A percentile compares a stretch with the other conserved stretches of the same genome.
phyloP scores from a whole-genome alignment of 805 yeast species.

The Wickerhamomyces bisporus region DNA sequence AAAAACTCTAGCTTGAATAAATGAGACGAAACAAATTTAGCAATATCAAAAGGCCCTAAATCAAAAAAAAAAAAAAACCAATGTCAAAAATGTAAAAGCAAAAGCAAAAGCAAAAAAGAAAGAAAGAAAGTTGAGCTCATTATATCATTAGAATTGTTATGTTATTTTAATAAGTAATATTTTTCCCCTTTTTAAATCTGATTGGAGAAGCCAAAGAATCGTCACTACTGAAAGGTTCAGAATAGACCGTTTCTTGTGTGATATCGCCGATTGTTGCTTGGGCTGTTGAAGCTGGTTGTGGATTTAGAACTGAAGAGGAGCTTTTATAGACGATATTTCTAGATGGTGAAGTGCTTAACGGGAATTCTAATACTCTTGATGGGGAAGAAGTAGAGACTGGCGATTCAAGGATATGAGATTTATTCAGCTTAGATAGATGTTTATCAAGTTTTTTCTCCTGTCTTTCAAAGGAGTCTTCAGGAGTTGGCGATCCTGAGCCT shows the following conservation, averaged over 20 bases:
- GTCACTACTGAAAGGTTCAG: constrained; percentile 13
- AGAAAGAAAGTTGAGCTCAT: no score
- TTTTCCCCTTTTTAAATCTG: background rate
- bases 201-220: constrained; percentile 6
- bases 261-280: constrained; percentile 17
- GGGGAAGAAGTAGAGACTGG: background rate
- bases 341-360: constrained; percentile 8
- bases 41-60: no score
- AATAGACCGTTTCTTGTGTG: constrained; percentile 21
- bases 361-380: constrained; percentile 3
- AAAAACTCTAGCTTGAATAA: no score
- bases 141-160: background rate
- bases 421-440: constrained; percentile 5
- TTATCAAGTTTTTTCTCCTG: constrained; percentile 15
- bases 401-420: background rate
- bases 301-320: constrained; percentile 8
- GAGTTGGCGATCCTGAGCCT: constrained; percentile 7
- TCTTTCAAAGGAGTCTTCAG: constrained; percentile 21
- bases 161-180: background rate
- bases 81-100: no score
- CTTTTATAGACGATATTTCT: constrained; percentile 14
- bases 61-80: no score
- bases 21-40: no score
- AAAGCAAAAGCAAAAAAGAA: background rate
- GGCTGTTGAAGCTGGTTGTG: constrained; percentile 1